These are phyloP conservation scores for Rhizopogon roseolus DNA, from an alignment of 768 basidiomycete genomes.

Conservation along the genomic window DNA sequence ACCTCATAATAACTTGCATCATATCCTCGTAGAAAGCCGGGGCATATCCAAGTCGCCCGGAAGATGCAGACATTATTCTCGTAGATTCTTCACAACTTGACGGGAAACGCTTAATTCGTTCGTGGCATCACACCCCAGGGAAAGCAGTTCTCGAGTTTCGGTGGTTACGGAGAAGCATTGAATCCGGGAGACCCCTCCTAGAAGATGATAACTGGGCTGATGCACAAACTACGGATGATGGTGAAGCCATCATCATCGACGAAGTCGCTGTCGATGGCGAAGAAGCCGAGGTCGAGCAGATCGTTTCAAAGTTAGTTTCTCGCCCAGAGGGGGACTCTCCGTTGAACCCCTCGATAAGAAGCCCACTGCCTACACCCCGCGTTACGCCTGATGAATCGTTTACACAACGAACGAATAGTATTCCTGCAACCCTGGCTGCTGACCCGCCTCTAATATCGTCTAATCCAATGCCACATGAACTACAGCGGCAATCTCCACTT, in stretches of 20 bases:
- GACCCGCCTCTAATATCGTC: neutral
- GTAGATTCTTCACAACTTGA: conserved; percentile 49
- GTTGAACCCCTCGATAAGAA: conserved; percentile 36
- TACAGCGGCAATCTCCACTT: neutral
- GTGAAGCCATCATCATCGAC: conserved; percentile 27
- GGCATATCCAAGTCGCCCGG: conserved; percentile 47
- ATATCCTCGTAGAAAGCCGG: conserved; percentile 44
- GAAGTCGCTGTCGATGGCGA: conserved; percentile 31
- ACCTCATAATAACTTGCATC: conserved; percentile 3
- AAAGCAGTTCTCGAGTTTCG: conserved; percentile 46
- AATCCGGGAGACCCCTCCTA: conserved; percentile 39
- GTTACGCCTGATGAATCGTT: conserved; percentile 42
- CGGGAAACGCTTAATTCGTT: conserved; percentile 52
- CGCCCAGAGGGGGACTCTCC: conserved; percentile 5
- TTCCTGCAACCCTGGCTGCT: neutral
- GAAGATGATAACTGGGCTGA: conserved; percentile 52
- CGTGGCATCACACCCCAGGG: conserved; percentile 46
- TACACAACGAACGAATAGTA: conserved; percentile 8
- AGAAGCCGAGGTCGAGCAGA: conserved; percentile 33
- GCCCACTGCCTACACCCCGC: conserved; percentile 58
- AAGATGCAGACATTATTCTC: conserved; percentile 51
- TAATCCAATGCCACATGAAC: neutral
- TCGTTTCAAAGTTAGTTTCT: conserved; percentile 40
- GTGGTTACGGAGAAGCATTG: conserved; percentile 49
- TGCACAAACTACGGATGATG: conserved; percentile 26